phyloP scores from a whole-genome alignment of 2,329 filamentous ascomycete species.

The Corynespora cassiicola region DNA sequence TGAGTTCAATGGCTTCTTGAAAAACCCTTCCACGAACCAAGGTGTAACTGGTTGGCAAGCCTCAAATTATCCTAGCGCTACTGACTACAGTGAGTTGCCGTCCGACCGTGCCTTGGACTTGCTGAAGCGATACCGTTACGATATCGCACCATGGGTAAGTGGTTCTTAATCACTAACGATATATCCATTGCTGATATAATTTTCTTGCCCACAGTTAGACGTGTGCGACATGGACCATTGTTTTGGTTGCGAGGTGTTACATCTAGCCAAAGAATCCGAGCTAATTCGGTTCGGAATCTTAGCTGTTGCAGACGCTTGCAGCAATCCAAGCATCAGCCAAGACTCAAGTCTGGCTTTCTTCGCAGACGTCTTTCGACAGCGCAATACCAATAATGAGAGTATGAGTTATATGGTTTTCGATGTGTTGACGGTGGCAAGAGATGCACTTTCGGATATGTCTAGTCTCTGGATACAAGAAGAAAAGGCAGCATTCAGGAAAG shows the following conservation, averaged over 20 bases:
- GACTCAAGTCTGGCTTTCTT: conserved; percentile 58
- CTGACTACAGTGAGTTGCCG: conserved; percentile 1
- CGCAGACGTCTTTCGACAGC: conserved; percentile 2
- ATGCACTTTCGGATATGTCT: conserved; percentile 12
- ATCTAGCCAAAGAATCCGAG: conserved; percentile 54
- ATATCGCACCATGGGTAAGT: conserved; percentile 60
- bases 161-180: background rate
- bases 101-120: conserved; percentile 42
- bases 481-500: background rate
- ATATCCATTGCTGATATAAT: background rate
- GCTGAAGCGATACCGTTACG: conserved; percentile 54
- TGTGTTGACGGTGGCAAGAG: conserved; percentile 5
- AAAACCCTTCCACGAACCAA: no score
- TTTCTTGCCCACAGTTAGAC: conserved; percentile 52
- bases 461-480: conserved; percentile 16
- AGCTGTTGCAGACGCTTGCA: conserved; percentile 53
- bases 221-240: conserved; percentile 62
- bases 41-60: no score
- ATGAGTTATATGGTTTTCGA: conserved; percentile 5
- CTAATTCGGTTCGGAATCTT: conserved; percentile 58
- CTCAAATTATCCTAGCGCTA: no score
- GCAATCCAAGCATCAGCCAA: conserved; percentile 51
- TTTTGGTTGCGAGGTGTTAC: conserved; percentile 60
- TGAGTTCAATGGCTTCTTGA: no score
- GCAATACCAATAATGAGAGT: conserved; percentile 22